Conservation (phyloP, 441 rosid genomes). For the Euphorbia celastroides region DNA sequence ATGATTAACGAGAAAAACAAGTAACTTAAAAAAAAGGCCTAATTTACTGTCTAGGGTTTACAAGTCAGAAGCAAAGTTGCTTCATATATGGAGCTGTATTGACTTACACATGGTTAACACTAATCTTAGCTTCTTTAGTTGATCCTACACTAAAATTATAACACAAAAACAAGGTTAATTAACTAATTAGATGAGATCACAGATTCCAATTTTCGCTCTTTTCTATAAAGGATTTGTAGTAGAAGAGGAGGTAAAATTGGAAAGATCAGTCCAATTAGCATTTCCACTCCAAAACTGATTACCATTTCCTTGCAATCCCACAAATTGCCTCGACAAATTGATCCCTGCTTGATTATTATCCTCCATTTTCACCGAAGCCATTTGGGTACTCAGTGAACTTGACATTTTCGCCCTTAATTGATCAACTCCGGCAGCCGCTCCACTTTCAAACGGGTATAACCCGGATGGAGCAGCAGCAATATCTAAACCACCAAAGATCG, state of each 20-base stretch:
- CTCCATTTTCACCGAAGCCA: constrained; percentile 75
- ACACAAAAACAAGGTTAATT: constrained; percentile 12
- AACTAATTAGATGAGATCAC: neutral
- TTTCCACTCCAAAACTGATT: constrained; percentile 50
- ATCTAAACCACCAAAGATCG: constrained; percentile 54
- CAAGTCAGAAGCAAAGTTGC: constrained; percentile 17
- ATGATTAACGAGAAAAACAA: constrained; percentile 5
- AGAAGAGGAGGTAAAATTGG: constrained; percentile 72
- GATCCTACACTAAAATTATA: constrained; percentile 25
- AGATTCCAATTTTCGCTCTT: no score
- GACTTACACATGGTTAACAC: neutral
- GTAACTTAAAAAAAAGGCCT: constrained; percentile 10
- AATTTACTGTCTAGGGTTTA: constrained; percentile 32
- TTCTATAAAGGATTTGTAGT: constrained; percentile 39
- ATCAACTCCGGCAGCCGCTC: constrained; percentile 20
- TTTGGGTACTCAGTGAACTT: constrained; percentile 36
- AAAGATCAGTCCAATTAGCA: constrained; percentile 76
- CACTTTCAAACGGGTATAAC: constrained; percentile 51
- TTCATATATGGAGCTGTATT: constrained; percentile 16
- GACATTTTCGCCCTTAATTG: constrained; percentile 38
- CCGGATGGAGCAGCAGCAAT: constrained; percentile 34
- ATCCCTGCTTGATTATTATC: constrained; percentile 26
- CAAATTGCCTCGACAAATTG: constrained; percentile 49
- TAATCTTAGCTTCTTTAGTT: constrained; percentile 11
- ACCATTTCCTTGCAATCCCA: constrained; percentile 38